Conservation (phyloP, 108 stramenopile genomes). For the Nannochloropsis gaditana region DNA sequence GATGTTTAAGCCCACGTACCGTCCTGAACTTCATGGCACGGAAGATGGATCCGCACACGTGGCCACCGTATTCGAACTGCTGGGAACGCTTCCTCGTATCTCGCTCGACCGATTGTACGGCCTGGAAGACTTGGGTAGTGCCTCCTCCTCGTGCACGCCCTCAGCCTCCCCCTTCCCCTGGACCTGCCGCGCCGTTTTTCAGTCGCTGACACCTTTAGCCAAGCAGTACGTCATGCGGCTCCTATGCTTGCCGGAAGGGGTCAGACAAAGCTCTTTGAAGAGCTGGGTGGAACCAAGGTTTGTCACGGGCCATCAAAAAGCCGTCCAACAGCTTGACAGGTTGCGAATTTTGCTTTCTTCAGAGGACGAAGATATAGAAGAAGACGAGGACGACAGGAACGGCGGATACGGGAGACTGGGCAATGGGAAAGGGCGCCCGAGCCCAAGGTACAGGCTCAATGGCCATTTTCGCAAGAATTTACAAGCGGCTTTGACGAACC, state of each 20-base stretch:
- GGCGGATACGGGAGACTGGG: background rate
- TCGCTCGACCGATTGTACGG: conserved; percentile 12
- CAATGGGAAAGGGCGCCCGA: background rate
- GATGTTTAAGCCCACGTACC: too few relatives aligned
- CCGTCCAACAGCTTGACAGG: background rate
- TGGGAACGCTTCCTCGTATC: background rate
- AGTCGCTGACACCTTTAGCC: conserved; percentile 43
- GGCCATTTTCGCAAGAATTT: background rate
- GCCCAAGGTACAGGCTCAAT: background rate
- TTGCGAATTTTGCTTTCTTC: conserved; percentile 16
- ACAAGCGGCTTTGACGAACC: conserved; percentile 14
- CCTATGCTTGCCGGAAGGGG: conserved; percentile 31
- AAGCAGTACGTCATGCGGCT: conserved; percentile 45
- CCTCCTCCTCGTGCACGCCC: background rate
- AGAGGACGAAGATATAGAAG: background rate
- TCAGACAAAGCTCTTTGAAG: background rate
- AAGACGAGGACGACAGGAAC: background rate
- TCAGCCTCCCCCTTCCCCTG: conserved; percentile 22
- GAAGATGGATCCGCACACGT: too few relatives aligned
- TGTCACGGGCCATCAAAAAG: background rate
- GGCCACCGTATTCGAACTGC: background rate
- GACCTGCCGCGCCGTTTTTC: conserved; percentile 43
- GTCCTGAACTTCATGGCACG: too few relatives aligned
- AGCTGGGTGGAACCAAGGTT: conserved; percentile 8
- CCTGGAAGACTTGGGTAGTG: background rate